Base-by-base conservation (phyloP, 2,329 filamentous ascomycete species). In the Ascocoryne sarcoides region DNA sequence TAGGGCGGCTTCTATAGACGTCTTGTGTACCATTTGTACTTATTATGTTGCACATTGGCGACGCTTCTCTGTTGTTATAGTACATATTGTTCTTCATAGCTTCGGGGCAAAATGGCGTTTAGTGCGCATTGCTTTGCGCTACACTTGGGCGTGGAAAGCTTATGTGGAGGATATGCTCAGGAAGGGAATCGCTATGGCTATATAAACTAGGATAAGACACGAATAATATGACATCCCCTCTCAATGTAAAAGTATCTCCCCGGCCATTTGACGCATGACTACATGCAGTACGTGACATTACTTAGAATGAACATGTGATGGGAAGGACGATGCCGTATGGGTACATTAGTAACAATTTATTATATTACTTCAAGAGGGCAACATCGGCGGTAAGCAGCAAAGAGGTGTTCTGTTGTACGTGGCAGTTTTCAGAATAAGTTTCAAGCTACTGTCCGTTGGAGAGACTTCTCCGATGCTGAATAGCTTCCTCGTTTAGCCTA, bases 161-260 rank as follows among this genome's bases (percentile, higher is more conserved):
- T 49, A 47, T 51, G 47, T 46, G 47, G 48, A 41, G 52, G 47
- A 51, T 46, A 51, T 50, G 53, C 47, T 53, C 44, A 49, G 47
- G 48, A 56, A 55, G 46, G 42, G 51, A 45, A 34, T 50, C 48
- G 48, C 43, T 53, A 40, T 51, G 48, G 50, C 48, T 59, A 53
- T 60, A 58, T 50, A 64, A 63, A 63, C 53, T 60, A 63, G 60
- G 58, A 60, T 68, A 68, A 62, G 65, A 62, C 58, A 62, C 60
- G 60, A 59, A 65, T 71, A 75, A 74, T 72, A 64, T 62, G 62
- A 70, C 64, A 68, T 75, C 73, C 68, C 71, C 71, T 65, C 72
- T 75, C 72, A 69, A 34, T 31, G n/a, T n/a, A n/a, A n/a, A n/a
- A n/a, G n/a, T n/a, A n/a, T n/a, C n/a, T n/a, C n/a, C n/a, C n/a